Evolutionary conservation across 2,329 filamentous ascomycete species (phyloP), one percentile per base, ranked within the genome.

Genomic region (Xylariales sp.): DNA sequence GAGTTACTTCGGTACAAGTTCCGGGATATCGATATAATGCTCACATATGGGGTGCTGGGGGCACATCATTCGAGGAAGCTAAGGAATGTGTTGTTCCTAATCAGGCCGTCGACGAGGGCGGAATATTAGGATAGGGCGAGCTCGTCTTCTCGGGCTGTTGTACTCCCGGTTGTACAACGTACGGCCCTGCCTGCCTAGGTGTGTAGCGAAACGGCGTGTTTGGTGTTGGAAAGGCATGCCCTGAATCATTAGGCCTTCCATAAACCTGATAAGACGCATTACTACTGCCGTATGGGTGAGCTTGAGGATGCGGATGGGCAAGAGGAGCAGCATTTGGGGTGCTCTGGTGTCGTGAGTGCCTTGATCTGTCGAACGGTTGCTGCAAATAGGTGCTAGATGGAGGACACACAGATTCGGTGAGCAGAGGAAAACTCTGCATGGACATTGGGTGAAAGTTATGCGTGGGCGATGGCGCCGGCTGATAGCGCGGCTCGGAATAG

Each of bases 331-430:
- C 62, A 36, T 66, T 68, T 3, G 77, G 76, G 12, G 73, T 77
- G 61, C 77, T 80, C 66, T 77, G 77, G 46, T 78, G 77, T 23
- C 78, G 78, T 4, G 58, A 62, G 62, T 80, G 77, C 48, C 73
- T 71, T 1, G 66, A 50, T 12, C 62, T 48, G 45, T 56, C 23
- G 18, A 68, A 63, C 3, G 64, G 41, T 7, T 64, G 53, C 8
- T 28, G 43, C 3, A 49, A 30, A 30, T 54, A 58, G 1, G n/a
- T 34, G 36, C 10, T 28, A 1, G 48, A 14, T 2, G 43, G 34
- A 1, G 5, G 10, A n/a, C 45, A 64, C 7, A 32, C 12, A 50
- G 30, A 6, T 4, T 57, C 46, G 10, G 6, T 7, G 1, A 14
- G 16, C 3, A 16, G 14, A 28, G 18, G 3, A 34, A 16, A 5